Percentiles rank a stretch among this genome's conserved stretches.
Conservation (phyloP, 257 asterid genomes). For the Anisodus acutangulus region DNA sequence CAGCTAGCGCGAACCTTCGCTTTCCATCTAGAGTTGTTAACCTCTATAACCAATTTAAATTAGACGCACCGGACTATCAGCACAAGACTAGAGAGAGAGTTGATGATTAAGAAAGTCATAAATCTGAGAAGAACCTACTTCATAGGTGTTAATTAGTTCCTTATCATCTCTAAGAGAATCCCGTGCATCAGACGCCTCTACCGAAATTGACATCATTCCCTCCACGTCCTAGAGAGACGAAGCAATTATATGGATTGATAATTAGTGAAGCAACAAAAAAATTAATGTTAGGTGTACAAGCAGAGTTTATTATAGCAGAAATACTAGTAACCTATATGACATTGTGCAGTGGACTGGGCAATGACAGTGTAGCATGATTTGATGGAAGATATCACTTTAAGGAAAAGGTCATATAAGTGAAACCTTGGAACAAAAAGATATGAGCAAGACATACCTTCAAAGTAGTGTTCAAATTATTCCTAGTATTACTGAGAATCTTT, state of each 20-base stretch:
- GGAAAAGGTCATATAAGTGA: conserved; percentile 14
- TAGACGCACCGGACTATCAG: conserved; percentile 18
- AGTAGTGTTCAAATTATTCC: conserved; percentile 93
- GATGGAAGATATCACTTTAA: conserved; percentile 6
- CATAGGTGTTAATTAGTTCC: conserved; percentile 91
- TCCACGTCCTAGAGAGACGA: conserved; percentile 76
- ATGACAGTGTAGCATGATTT: neutral
- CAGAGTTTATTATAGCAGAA: neutral
- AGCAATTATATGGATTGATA: conserved; percentile 28
- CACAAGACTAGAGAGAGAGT: conserved; percentile 16
- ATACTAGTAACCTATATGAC: neutral
- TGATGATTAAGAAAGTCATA: conserved; percentile 16
- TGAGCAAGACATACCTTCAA: conserved; percentile 62
- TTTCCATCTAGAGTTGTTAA: conserved; percentile 97
- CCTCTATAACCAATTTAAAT: conserved; percentile 54
- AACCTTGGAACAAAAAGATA: conserved; percentile 21
- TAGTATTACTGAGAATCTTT: conserved; percentile 94
- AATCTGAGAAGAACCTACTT: conserved; percentile 52
- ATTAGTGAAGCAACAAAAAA: neutral
- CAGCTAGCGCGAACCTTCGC: conserved; percentile 95
- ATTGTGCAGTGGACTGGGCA: neutral
- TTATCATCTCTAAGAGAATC: conserved; percentile 88
- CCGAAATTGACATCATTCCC: conserved; percentile 99
- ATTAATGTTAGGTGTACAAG: conserved; percentile 12
- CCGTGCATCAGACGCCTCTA: conserved; percentile 88